phyloP scores from a whole-genome alignment of 306 rosid genomes.

The Phaseolus lunatus region DNA sequence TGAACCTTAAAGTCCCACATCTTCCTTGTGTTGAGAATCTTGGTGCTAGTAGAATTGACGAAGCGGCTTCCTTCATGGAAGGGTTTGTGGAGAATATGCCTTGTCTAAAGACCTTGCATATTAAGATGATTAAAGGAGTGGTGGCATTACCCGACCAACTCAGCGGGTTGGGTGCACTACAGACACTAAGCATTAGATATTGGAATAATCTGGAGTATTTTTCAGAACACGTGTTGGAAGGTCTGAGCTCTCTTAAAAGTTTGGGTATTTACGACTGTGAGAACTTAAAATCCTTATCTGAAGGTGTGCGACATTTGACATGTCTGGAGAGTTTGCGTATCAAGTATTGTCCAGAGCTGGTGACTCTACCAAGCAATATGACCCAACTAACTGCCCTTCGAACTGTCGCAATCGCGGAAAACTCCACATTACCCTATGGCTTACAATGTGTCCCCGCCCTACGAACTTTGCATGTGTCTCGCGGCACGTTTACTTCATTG shows the following conservation, averaged over 20 bases:
- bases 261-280: fast-evolving
- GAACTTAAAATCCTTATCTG: neutral
- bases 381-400: conserved; percentile 11
- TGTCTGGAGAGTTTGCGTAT: neutral
- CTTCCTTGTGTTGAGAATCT: too few species aligned
- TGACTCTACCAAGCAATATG: neutral
- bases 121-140: neutral
- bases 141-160: neutral
- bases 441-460: conserved; percentile 21
- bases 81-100: neutral
- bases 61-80: neutral
- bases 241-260: neutral
- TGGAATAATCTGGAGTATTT: neutral
- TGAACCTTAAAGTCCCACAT: too few species aligned
- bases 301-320: neutral
- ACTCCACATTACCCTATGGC: neutral
- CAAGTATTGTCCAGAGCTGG: neutral
- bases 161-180: neutral
- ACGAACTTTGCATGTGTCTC: fast-evolving
- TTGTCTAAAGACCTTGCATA: neutral
- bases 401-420: fast-evolving
- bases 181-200: fast-evolving
- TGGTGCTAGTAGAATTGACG: neutral
- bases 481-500: neutral
- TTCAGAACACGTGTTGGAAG: conserved; percentile 4